Conservation (phyloP, 2,329 filamentous ascomycete species). For the Aspergillus sp. region DNA sequence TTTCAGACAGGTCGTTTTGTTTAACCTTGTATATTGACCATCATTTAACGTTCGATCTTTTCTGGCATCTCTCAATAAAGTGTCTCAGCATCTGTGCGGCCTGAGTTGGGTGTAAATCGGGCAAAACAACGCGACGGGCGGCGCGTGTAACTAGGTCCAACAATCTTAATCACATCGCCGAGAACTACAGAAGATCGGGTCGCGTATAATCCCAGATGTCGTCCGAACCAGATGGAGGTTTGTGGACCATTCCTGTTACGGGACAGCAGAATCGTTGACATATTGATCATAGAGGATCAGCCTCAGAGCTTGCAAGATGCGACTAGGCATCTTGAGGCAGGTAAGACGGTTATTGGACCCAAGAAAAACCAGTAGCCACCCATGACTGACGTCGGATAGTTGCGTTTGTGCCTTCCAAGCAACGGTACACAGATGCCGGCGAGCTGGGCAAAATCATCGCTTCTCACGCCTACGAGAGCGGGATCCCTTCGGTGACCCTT, state of each 20-base stretch:
- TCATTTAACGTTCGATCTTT: not conserved
- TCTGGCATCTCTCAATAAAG: not conserved
- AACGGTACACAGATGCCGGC: conserved; percentile 63
- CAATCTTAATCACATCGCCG: not conserved
- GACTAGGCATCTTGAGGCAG: conserved; percentile 38
- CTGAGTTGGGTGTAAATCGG: not conserved
- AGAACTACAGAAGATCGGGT: not conserved
- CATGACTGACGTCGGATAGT: conserved; percentile 24
- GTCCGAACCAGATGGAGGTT: conserved; percentile 18
- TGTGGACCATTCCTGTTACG: conserved; percentile 1
- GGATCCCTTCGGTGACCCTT: conserved; percentile 63
- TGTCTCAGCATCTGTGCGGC: not conserved
- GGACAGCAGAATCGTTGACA: conserved; percentile 4
- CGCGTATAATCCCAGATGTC: conserved; percentile 13
- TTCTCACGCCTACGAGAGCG: conserved; percentile 65
- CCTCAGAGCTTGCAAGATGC: conserved; percentile 32
- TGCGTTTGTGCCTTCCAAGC: conserved; percentile 58
- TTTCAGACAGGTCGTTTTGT: not conserved
- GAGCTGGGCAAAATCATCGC: conserved; percentile 63
- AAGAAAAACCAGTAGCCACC: not conserved
- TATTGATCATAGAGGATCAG: conserved; percentile 11
- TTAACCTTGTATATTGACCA: not conserved
- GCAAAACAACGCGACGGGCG: conserved; percentile 10
- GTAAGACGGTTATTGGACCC: conserved; percentile 21
- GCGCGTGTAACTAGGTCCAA: not conserved